Evolutionary conservation across 176 grass and related monocot species (phyloP), one percentile per base, ranked within the genome.

Genomic region (Coix lacrymajobi): DNA sequence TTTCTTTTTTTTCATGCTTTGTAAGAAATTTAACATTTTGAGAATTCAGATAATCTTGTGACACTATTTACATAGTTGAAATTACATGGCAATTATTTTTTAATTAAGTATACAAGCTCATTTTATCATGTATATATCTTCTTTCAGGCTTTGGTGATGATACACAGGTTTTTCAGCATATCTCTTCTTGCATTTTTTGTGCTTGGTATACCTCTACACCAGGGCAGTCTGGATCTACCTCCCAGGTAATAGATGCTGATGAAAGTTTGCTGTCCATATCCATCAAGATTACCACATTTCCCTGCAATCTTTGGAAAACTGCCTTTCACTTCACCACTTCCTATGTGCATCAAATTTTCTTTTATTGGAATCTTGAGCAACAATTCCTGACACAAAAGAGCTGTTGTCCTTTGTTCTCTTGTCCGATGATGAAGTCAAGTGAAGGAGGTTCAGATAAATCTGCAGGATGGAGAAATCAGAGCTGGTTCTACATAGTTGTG

Each of bases 91-190:
- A 73, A 0, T 66, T 78, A 57, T 79, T 83, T 2, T 29, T 13
- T 7, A 64, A 38, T 29, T 29, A 25, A 62, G 3, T 12, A 31
- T 24, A 75, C 43, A 57, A 19, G 31, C 25, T 90, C 76, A 89
- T 89, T 7, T 7, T 41, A 11, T 86, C 28, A 54, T 17, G 1
- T 64, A 12, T 72, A 24, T 81, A 39, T 84, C 24, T 75, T 63
- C 72, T 92, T 97, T 87, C 90, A 97, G 94, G 95, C 92, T 81
- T 81, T 98, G 87, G 76, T 91, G 74, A 72, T 94, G 71, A 95
- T 98, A 91, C 92, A 93, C 49, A 91, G 92, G 37, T 98, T 98
- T 84, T 98, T 98, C 72, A 83, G 92, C 86, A 81, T 98, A 37
- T 98, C 95, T 49, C 92, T 98, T 84, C 46, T 98, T 66, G 54